phyloP scores from a whole-genome alignment of 2,329 filamentous ascomycete species.

The Furcasterigmium furcatum region DNA sequence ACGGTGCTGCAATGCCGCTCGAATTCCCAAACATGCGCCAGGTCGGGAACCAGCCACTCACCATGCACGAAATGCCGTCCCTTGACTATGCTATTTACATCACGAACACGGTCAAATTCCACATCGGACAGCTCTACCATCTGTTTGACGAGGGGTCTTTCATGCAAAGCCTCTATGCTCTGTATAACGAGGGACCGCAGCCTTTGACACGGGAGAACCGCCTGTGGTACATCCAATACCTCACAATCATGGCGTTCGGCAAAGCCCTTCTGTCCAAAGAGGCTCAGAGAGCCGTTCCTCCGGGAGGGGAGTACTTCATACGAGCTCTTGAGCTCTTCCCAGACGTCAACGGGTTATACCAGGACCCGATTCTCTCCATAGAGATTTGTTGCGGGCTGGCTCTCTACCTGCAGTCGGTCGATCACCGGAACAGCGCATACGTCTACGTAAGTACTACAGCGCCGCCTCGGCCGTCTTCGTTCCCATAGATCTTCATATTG shows the following conservation, averaged over 20 bases:
- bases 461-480: too few species aligned
- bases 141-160: conserved; percentile 51
- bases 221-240: conserved; percentile 50
- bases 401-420: conserved; percentile 42
- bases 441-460: too few species aligned
- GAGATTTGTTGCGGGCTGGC: conserved; percentile 43
- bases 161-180: conserved; percentile 27
- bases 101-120: conserved; percentile 54
- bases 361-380: conserved; percentile 34
- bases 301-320: not conserved
- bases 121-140: conserved; percentile 50
- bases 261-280: conserved; percentile 43
- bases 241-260: conserved; percentile 51
- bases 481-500: too few species aligned
- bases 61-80: too few species aligned
- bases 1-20: not conserved
- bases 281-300: conserved; percentile 29
- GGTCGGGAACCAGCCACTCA: too few species aligned
- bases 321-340: conserved; percentile 34
- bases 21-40: conserved; percentile 5
- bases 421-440: conserved; percentile 36
- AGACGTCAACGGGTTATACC: conserved; percentile 26
- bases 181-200: conserved; percentile 16
- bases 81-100: conserved; percentile 39
- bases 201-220: conserved; percentile 11